Evolutionary conservation across 192 early-diverging fungal species (phyloP).

Genomic region (Hyaloraphidium curvatum): DNA sequence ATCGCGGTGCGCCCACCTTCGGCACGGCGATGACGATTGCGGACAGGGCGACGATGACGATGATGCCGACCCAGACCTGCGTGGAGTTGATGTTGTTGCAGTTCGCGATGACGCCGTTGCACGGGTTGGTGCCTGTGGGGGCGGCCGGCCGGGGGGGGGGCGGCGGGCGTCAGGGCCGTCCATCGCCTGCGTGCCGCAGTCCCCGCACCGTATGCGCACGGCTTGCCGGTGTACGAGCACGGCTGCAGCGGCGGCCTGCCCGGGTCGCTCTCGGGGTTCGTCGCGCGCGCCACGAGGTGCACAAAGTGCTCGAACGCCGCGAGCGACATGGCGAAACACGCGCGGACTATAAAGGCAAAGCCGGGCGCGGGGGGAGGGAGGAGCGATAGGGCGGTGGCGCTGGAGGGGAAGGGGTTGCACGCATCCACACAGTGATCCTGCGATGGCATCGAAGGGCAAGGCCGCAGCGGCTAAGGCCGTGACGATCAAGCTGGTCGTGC

Average conservation of each 20-base stretch:
- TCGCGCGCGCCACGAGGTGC: no score
- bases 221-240: no score
- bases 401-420: no score
- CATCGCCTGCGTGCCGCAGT: not conserved
- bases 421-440: no score
- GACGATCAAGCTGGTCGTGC: constrained; percentile 52
- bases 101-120: not conserved
- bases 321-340: no score
- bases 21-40: not conserved
- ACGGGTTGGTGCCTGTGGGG: not conserved
- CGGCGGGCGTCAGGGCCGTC: not conserved
- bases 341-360: no score
- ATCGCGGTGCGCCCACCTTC: not conserved
- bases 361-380: no score
- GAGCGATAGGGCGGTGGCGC: no score
- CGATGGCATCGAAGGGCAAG: not conserved
- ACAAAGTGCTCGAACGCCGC: no score
- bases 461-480: not conserved
- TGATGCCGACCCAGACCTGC: not conserved
- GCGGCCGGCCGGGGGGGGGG: not conserved
- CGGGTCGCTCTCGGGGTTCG: not conserved
- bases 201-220: not conserved
- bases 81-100: not conserved
- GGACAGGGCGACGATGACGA: not conserved
- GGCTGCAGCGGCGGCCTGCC: not conserved